Base-by-base conservation (phyloP, 257 asterid genomes). In the Solanum tacnaense region DNA sequence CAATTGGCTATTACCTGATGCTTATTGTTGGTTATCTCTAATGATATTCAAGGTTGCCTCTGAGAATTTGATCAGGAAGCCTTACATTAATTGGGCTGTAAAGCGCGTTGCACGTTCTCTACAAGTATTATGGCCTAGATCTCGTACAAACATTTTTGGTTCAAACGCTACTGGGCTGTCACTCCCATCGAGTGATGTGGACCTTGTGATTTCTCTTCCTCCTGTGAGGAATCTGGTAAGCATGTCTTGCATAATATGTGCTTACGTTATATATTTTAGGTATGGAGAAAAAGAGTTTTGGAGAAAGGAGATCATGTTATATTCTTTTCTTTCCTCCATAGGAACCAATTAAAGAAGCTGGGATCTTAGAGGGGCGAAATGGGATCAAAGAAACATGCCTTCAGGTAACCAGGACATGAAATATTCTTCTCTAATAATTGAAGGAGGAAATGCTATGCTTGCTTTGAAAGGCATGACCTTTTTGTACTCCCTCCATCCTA, bases 311-410 rank as follows among this genome's bases (percentile, higher is more conserved):
- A 86, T 38, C 90, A 89, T 29, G 68, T 82, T 38, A 85, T 83
- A 27, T 76, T 87, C 86, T 78, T 68, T 83, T 58, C 25, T 49
- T 27, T 31, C 18, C 44, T 60, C 41, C 68, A 3, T 92, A 97
- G 99, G 99, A 97, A 92, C 99, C 99, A 86, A 97, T 97, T 84
- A 97, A 97, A 91, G 99, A 97, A 93, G 99, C 99, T 89, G 99
- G 99, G 84, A 97, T 97, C 90, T 91, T 97, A 92, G 99, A 97
- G 93, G 99, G 99, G 29, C 98, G 99, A 25, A 97, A 97, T 90
- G 99, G 99, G 89, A 97, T 97, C 89, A 97, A 96, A 91, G 99
- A 97, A 93, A 97, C 99, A 83, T 97, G 98, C 88, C 98, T 97
- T 87, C 99, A 97, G 99, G 99, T 96, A 87, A 68, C 91, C 88